phyloP scores from a whole-genome alignment of 1,284 basidiomycete genomes.

The Irpex sp. region DNA sequence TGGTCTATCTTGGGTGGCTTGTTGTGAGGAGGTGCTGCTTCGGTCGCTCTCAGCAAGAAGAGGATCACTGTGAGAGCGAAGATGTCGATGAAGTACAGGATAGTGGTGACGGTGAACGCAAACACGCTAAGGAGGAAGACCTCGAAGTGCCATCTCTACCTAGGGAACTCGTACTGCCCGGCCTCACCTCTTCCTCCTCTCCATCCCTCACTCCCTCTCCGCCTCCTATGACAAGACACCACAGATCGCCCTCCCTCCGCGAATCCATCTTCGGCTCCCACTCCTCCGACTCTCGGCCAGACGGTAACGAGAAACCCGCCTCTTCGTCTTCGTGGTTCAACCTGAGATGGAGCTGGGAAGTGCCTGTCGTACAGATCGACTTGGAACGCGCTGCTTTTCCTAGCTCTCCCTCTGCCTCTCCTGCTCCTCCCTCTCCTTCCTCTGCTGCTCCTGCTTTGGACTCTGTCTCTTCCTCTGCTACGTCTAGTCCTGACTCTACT shows the following conservation, averaged over 20 bases:
- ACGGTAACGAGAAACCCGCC: neutral
- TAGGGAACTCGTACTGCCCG: neutral
- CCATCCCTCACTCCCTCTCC: neutral
- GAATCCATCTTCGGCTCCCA: neutral
- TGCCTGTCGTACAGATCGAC: neutral
- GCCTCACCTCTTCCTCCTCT: neutral
- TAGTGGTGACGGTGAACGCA: no score
- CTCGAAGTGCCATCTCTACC: neutral
- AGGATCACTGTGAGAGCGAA: no score
- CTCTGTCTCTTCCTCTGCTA: no score
- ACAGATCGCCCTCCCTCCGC: neutral
- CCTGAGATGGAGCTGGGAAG: neutral
- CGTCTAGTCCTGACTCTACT: no score
- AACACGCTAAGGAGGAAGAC: neutral
- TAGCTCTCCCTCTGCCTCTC: no score
- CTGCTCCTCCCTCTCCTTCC: no score
- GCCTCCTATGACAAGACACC: neutral
- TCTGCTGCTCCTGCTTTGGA: no score
- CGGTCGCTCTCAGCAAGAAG: neutral
- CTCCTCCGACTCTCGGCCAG: neutral
- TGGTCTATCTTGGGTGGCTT: neutral
- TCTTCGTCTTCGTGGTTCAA: neutral
- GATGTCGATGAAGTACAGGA: no score
- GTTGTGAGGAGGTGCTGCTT: neutral
- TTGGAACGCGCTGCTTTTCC: neutral